Base-by-base conservation (phyloP, 2,329 filamentous ascomycete species). In the Penicillium italicum region DNA sequence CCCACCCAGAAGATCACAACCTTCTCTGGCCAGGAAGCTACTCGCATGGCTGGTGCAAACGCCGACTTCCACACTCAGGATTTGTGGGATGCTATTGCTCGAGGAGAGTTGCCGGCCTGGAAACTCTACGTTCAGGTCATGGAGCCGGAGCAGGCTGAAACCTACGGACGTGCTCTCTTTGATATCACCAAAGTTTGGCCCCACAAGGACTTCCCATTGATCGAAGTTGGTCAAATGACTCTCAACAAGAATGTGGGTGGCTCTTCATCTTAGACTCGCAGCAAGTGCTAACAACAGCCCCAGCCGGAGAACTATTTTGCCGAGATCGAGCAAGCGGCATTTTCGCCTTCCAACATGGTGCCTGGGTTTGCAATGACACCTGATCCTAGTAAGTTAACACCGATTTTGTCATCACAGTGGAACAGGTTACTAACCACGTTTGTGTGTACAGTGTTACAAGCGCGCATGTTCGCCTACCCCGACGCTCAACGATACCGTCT, bases 291-390 rank as follows among this genome's bases (percentile, higher is more conserved):
- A 62, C 40, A 26, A 16, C 4, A 55, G n/a, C 5, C 6, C 31
- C 64, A 46, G 86, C 51, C 51, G 8, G 30, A 42, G 22, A 49
- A 88, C 69, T 87, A 85, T 71, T 86, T 86, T 61, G 76, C 79
- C 40, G 85, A 89, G 61, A 81, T 87, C 43, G 86, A 89, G 69
- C 85, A 88, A 72, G 80, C 82, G 0, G 83, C 84, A 1, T 89
- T 88, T 65, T 84, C 82, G 0, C 86, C 86, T 0, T 81, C 80
- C 1, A 84, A 82, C 61, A 74, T 88, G 67, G 82, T 87, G 0
- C 85, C 85, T 0, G 86, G 86, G 1, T 77, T 86, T 45, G 84
- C 80, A 55, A 80, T 83, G 1, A 82, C 81, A 0, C 81, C 83
- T 5, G 86, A 89, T 63, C 82, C 84, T 73, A 81, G 67, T 69